Evolutionary conservation across 2,329 filamentous ascomycete species (phyloP), one percentile per base, ranked within the genome.

Genomic region (Orbilia brochopaga): DNA sequence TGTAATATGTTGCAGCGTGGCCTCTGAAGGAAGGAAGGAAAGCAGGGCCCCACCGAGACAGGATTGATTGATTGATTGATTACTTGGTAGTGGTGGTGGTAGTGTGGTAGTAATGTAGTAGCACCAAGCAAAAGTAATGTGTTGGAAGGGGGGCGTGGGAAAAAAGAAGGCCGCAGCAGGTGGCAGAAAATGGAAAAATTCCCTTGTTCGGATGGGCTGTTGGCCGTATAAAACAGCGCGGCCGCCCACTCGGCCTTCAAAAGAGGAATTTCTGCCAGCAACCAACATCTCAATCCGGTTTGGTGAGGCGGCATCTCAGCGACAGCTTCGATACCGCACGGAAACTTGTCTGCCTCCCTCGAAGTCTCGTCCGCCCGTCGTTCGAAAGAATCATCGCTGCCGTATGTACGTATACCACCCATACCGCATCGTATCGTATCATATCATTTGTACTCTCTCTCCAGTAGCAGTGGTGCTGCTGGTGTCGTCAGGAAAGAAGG

Each of bases 201-300:
- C 58, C 58, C 58, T 53, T 62, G 48, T 62, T 62, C 19, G 58
- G 58, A 62, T 62, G 58, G 46, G 58, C 58, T 32, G n/a, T 37
- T 62, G 50, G 40, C 46, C 50, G 30, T 69, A 69, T 69, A 69
- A 69, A 69, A 50, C 57, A 60, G 44, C 32, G 57, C 46, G 57
- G 10, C 51, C 30, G 50, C 57, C 56, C 57, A 21, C 57, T 35
- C 27, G 44, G 13, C 24, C 56, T 60, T 52, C 44, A 50, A 60
- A 60, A 60, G 57, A 50, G 57, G 50, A 60, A 60, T 60, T 60
- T 60, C 32, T 52, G 35, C 57, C 50, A 32, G 44, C 57, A 60
- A 63, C 56, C 65, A 40, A 27, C 51, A 27, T 46, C 46, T 50
- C 46, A 59, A 54, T 62, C 58, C 58, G 58, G 58, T 62, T 62